Evolutionary conservation across 83 land plant species (phyloP), one percentile per base, ranked within the genome.

Genomic region (Isoetes engelmannii): DNA sequence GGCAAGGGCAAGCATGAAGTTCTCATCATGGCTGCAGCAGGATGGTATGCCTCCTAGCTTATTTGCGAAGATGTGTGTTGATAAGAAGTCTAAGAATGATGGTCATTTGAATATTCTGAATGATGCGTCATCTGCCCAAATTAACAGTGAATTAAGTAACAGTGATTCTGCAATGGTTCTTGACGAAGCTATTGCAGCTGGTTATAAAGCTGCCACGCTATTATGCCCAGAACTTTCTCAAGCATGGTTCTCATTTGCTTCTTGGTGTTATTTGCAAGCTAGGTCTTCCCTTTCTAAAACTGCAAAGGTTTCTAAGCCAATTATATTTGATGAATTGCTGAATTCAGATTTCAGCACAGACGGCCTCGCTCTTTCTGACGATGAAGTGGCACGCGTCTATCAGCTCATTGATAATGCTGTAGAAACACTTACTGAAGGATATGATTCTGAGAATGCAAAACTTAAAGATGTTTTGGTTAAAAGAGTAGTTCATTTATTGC

Each of bases 201-300:
- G 80, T 59, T 57, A 70, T 15, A 95, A 95, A 69, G 59, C 79
- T 46, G 85, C 99, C 20, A 79, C 91, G 53, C 61, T 70, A 41
- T 67, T 86, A 48, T 85, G 83, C 65, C 91, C 99, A 4, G 70
- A 63, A 4, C 77, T 95, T 89, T 85, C 87, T 5, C 90, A 88
- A 73, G 74, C 99, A 55, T 95, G 99, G 99, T 86, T 95, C 72
- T 80, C 81, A 19, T 95, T 91, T 88, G 99, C 90, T 17, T 84
- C 84, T 21, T 95, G 99, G 99, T 95, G 99, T 70, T 86, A 70
- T 70, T 45, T 13, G 68, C 88, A 78, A 70, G 99, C 91, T 10
- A 80, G 54, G 65, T 59, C 66, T 8, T 74, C 72, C 41, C 75
- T 85, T 55, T 58, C 69, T 6, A 28, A 71, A 47, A 47, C 68